Evolutionary conservation across 306 rosid genomes (phyloP).

Genomic region (Echinosophora koreensis): DNA sequence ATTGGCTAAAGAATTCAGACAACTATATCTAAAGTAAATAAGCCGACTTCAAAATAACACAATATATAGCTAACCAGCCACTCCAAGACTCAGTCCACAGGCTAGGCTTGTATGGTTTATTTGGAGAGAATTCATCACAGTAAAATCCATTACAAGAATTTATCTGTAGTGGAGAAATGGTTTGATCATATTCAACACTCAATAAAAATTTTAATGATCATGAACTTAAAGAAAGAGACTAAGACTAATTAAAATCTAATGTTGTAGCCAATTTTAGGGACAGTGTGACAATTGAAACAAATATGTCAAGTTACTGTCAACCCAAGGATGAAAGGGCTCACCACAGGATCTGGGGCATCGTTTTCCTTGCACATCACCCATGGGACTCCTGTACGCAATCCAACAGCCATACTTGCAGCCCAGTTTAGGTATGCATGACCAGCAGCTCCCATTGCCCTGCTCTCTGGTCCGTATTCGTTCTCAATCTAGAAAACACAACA

Average conservation of each 20-base stretch:
- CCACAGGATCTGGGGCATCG: conserved; percentile 99
- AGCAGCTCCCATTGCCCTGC: conserved; percentile 68
- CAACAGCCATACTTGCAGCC: conserved; percentile 98
- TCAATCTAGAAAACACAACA: conserved; percentile 67
- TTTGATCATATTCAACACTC: conserved; percentile 43
- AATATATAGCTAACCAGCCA: conserved; percentile 77
- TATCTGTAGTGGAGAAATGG: conserved; percentile 63
- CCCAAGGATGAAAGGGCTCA: conserved; percentile 45
- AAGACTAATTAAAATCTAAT: not conserved
- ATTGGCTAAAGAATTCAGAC: conserved; percentile 15
- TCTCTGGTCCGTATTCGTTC: conserved; percentile 86
- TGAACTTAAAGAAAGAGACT: conserved; percentile 1
- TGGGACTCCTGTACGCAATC: conserved; percentile 86
- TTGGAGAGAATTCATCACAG: conserved; percentile 88
- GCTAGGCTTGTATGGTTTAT: conserved; percentile 91
- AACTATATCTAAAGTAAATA: conserved; percentile 22
- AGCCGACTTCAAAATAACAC: conserved; percentile 24
- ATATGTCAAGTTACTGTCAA: not conserved
- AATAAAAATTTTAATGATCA: not conserved
- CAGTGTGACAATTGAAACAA: conserved; percentile 12
- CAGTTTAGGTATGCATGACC: conserved; percentile 81
- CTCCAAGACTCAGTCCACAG: conserved; percentile 99
- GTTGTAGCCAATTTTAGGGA: not conserved
- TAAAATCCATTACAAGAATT: conserved; percentile 95
- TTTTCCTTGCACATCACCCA: conserved; percentile 99